Conservation (phyloP, 495 filamentous ascomycete genomes). For the Podospora conica region DNA sequence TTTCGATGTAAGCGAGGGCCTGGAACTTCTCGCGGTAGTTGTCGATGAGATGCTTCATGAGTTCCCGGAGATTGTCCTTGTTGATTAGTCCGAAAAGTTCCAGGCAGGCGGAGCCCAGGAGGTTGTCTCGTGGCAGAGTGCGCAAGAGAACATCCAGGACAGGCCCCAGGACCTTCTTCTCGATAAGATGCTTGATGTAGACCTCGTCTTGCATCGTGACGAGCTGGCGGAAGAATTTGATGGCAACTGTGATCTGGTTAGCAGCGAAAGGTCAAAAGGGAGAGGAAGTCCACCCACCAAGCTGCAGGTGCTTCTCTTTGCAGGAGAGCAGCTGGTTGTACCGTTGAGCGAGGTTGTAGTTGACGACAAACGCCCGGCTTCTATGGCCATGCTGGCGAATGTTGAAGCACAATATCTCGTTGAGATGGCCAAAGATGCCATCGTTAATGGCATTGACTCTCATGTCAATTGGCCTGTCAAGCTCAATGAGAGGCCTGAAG, state of each 20-base stretch:
- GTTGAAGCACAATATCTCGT: slow-evolving; percentile 94
- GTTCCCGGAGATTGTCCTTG: slow-evolving; percentile 72
- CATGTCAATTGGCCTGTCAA: slow-evolving; percentile 58
- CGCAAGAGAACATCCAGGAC: slow-evolving; percentile 83
- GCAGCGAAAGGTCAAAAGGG: background rate
- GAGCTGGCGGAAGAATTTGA: slow-evolving; percentile 91
- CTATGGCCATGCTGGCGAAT: slow-evolving; percentile 81
- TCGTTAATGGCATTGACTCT: slow-evolving; percentile 67
- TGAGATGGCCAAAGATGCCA: slow-evolving; percentile 79
- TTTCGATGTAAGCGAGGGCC: slow-evolving; percentile 77
- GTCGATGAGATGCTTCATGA: slow-evolving; percentile 81
- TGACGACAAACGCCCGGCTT: slow-evolving; percentile 81
- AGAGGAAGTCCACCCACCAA: slow-evolving; percentile 53
- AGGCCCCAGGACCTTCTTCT: slow-evolving; percentile 76
- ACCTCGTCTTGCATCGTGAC: slow-evolving; percentile 86
- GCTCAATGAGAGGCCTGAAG: slow-evolving; percentile 78
- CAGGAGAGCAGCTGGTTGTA: slow-evolving; percentile 78
- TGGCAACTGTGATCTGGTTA: slow-evolving; percentile 53
- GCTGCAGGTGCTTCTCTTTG: slow-evolving; percentile 88
- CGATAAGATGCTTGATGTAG: slow-evolving; percentile 79
- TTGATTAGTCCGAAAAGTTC: slow-evolving; percentile 92
- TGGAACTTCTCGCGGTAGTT: slow-evolving; percentile 79
- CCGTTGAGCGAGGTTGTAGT: slow-evolving; percentile 69
- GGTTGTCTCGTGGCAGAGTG: slow-evolving; percentile 93
- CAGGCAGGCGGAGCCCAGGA: slow-evolving; percentile 91